Percentiles rank a stretch among this genome's conserved stretches.
phyloP scores from a whole-genome alignment of 306 rosid species.

The Castanopsis chinensis region DNA sequence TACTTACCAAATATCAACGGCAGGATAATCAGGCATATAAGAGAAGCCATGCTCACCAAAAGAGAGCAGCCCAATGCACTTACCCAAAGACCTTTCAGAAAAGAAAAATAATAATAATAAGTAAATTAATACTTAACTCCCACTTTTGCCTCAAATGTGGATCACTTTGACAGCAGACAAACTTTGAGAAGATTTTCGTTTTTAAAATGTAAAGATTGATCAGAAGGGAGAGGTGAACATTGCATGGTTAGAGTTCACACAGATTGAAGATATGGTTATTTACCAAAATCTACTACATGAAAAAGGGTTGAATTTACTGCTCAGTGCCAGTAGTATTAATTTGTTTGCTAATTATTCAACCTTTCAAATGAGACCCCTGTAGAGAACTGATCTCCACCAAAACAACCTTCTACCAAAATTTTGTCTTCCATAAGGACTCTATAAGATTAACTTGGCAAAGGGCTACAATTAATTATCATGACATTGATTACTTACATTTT shows the following conservation, averaged over 20 bases:
- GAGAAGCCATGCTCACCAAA: slow-evolving; percentile 98
- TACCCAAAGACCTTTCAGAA: slow-evolving; percentile 69
- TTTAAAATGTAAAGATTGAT: background rate
- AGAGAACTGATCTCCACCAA: too few relatives aligned
- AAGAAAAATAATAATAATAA: background rate
- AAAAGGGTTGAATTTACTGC: background rate
- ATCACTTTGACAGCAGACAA: background rate
- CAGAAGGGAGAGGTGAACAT: background rate
- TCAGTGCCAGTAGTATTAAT: background rate
- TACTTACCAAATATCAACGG: slow-evolving; percentile 84
- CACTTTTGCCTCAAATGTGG: background rate
- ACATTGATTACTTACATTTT: background rate
- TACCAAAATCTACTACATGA: background rate
- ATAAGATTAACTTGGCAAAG: background rate
- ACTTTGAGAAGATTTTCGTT: background rate
- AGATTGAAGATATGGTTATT: background rate
- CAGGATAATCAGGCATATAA: slow-evolving; percentile 73
- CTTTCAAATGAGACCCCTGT: background rate
- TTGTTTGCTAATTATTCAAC: background rate
- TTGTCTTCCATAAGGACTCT: background rate
- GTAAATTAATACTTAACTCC: background rate
- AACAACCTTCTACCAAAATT: background rate
- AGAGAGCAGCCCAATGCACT: slow-evolving; percentile 90
- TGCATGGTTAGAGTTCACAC: background rate
- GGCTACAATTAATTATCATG: background rate